Evolutionary conservation across 139 green algal species (phyloP).

Genomic region (Coelastrella sp.): DNA sequence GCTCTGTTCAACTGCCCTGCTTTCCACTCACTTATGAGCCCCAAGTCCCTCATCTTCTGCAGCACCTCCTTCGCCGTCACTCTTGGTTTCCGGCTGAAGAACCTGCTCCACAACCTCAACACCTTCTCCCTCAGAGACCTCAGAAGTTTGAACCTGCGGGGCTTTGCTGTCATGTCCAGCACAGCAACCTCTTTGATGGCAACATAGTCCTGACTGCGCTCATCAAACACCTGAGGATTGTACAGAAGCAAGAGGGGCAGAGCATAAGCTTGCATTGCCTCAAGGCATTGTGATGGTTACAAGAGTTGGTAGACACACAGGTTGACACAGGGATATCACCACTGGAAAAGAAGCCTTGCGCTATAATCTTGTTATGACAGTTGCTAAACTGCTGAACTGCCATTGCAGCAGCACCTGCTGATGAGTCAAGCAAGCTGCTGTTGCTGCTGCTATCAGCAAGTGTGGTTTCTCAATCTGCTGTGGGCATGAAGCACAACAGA

Average conservation of each 20-base stretch:
- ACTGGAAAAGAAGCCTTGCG: too few species aligned
- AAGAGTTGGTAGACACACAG: too few species aligned
- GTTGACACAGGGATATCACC: too few species aligned
- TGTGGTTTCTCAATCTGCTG: too few species aligned
- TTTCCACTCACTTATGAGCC: not conserved
- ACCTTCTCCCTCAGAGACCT: not conserved
- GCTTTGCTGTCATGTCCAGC: slow-evolving; percentile 23
- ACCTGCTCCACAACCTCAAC: slow-evolving; percentile 21
- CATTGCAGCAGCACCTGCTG: too few species aligned
- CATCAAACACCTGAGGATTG: slow-evolving; percentile 13
- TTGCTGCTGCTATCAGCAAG: too few species aligned
- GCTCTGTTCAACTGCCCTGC: not conserved
- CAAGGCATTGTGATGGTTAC: too few species aligned
- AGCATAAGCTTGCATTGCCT: too few species aligned
- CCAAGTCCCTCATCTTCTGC: not conserved
- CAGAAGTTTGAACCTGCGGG: not conserved
- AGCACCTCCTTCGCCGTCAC: not conserved
- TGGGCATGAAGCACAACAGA: too few species aligned
- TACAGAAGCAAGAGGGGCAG: not conserved
- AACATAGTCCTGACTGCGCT: not conserved
- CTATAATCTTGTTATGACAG: too few species aligned
- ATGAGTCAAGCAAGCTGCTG: too few species aligned
- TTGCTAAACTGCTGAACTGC: too few species aligned
- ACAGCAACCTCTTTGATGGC: not conserved
- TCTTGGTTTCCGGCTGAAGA: not conserved